Evolutionary conservation across 2,329 filamentous ascomycete species (phyloP).

Genomic region (Stenocarpella maydis): DNA sequence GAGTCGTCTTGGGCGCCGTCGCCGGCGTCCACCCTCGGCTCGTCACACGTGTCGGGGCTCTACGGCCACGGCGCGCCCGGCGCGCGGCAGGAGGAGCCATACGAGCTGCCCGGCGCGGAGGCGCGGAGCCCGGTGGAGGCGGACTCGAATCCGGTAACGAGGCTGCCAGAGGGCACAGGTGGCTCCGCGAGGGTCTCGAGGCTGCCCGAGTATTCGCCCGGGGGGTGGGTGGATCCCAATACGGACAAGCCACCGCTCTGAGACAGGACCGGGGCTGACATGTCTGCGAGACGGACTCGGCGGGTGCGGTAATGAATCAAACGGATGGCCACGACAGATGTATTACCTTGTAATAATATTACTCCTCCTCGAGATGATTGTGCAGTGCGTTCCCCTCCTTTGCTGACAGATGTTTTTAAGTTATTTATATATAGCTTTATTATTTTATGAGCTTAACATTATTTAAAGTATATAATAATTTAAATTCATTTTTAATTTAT

Average conservation of each 20-base stretch:
- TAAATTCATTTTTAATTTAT: too few relatives aligned
- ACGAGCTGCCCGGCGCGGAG: slow-evolving; percentile 28
- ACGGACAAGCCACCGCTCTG: slow-evolving; percentile 25
- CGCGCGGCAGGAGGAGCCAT: slow-evolving; percentile 13
- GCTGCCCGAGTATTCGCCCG: slow-evolving; percentile 10
- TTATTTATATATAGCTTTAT: too few relatives aligned
- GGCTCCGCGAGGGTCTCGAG: background rate
- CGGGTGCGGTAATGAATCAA: slow-evolving; percentile 22
- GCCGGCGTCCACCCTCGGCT: slow-evolving; percentile 15
- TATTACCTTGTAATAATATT: slow-evolving; percentile 13
- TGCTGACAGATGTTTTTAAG: too few relatives aligned
- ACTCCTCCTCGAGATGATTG: too few relatives aligned
- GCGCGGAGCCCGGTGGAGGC: slow-evolving; percentile 9
- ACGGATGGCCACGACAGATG: slow-evolving; percentile 17
- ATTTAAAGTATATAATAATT: too few relatives aligned
- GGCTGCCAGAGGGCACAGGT: background rate
- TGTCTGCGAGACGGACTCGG: background rate
- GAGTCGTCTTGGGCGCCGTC: slow-evolving; percentile 29
- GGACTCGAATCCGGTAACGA: slow-evolving; percentile 15
- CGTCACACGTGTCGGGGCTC: slow-evolving; percentile 12
- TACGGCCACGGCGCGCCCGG: background rate
- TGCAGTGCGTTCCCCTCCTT: too few relatives aligned
- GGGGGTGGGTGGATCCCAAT: slow-evolving; percentile 27
- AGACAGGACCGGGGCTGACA: background rate
- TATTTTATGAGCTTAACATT: too few relatives aligned